A percentile compares a stretch with the other conserved stretches of the same genome.
Conservation (phyloP, 257 asterid species). For the Gentiana macrophylla region DNA sequence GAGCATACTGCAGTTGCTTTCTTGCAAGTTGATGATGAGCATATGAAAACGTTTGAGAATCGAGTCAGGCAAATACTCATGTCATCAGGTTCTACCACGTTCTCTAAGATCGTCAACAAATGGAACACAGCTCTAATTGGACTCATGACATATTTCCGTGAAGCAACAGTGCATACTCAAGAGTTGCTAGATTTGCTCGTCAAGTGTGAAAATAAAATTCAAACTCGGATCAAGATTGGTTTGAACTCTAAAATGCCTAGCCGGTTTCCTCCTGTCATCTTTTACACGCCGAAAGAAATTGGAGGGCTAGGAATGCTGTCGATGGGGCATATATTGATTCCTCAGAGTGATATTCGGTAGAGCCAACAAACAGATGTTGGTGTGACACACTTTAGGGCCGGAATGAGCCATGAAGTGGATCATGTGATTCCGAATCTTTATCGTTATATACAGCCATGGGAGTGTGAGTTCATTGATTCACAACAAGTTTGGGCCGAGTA, state of each 20-base stretch:
- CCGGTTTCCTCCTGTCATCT: slow-evolving; percentile 98
- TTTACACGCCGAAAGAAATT: slow-evolving; percentile 96
- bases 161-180: slow-evolving; percentile 98
- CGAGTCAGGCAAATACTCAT: slow-evolving; percentile 95
- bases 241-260: slow-evolving; percentile 98
- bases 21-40: slow-evolving; percentile 95
- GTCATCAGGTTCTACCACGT: slow-evolving; percentile 99
- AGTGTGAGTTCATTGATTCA: slow-evolving; percentile 95
- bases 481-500: slow-evolving; percentile 99
- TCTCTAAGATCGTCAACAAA: slow-evolving; percentile 96
- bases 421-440: slow-evolving; percentile 96
- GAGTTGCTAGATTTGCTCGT: slow-evolving; percentile 89
- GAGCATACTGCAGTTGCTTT: slow-evolving; percentile 97
- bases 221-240: slow-evolving; percentile 97
- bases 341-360: slow-evolving; percentile 96
- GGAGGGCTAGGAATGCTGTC: slow-evolving; percentile 99
- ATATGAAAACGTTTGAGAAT: slow-evolving; percentile 97
- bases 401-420: slow-evolving; percentile 99
- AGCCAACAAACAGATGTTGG: slow-evolving; percentile 98
- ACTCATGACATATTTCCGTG: slow-evolving; percentile 98
- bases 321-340: slow-evolving; percentile 98
- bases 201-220: slow-evolving; percentile 94
- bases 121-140: slow-evolving; percentile 99
- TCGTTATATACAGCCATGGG: slow-evolving; percentile 99
- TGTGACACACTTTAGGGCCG: slow-evolving; percentile 93